These are phyloP conservation scores for Boletus reticuloceps DNA, from an alignment of 768 basidiomycete genomes.

Conservation along the genomic window DNA sequence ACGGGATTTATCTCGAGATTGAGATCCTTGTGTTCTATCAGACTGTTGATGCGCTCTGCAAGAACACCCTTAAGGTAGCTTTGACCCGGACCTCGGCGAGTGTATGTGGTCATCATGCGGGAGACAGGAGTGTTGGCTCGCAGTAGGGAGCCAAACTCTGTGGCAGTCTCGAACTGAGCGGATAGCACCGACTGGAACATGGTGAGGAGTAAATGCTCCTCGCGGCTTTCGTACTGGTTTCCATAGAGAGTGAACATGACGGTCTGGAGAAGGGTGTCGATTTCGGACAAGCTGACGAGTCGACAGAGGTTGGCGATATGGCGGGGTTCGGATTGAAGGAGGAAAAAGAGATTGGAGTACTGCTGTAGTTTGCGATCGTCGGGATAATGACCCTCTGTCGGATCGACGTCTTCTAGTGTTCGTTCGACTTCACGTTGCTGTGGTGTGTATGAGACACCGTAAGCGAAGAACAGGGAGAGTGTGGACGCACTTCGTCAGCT, in stretches of 20 bases:
- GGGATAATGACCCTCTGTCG: slow-evolving; percentile 87
- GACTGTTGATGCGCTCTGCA: slow-evolving; percentile 95
- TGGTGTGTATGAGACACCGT: slow-evolving; percentile 8
- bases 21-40: slow-evolving; percentile 99
- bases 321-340: slow-evolving; percentile 95
- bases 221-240: slow-evolving; percentile 97
- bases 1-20: slow-evolving; percentile 99
- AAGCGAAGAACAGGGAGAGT: neutral
- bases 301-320: slow-evolving; percentile 96
- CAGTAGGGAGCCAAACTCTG: slow-evolving; percentile 97
- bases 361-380: slow-evolving; percentile 94
- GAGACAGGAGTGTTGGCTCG: slow-evolving; percentile 99
- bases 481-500: slow-evolving; percentile 74
- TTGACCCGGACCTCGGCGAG: slow-evolving; percentile 96
- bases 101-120: slow-evolving; percentile 99
- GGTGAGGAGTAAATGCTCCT: slow-evolving; percentile 96
- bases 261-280: slow-evolving; percentile 97
- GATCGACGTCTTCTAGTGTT: slow-evolving; percentile 94
- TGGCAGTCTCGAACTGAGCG: slow-evolving; percentile 98
- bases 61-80: slow-evolving; percentile 97
- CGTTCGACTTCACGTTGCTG: slow-evolving; percentile 94
- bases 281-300: slow-evolving; percentile 93
- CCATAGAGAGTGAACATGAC: slow-evolving; percentile 99
- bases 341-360: slow-evolving; percentile 98
- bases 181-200: slow-evolving; percentile 99